Evolutionary conservation across 768 basidiomycete species (phyloP).

Genomic region (Suillus fuscotomentosus): DNA sequence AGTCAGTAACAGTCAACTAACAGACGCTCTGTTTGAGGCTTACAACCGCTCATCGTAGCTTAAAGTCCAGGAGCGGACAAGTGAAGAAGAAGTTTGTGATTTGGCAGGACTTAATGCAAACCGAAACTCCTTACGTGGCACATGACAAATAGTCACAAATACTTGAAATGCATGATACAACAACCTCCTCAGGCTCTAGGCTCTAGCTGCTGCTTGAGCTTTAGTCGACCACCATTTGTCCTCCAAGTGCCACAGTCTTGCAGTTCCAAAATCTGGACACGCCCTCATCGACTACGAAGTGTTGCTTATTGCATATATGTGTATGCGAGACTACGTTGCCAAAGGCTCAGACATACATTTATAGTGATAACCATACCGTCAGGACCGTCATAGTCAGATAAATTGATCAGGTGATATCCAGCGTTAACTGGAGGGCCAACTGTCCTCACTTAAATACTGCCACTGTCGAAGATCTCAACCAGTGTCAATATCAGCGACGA

Average conservation of each 20-base stretch:
- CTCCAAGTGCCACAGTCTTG: not conserved
- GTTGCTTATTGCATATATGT: not conserved
- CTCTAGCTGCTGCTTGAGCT: no score
- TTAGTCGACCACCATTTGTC: not conserved
- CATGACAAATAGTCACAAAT: slow-evolving; percentile 1
- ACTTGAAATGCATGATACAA: not conserved
- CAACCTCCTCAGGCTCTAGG: no score
- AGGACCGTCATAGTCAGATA: not conserved
- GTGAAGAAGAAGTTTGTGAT: slow-evolving; percentile 8
- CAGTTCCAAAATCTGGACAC: not conserved
- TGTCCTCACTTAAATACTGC: not conserved
- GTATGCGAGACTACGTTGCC: no score
- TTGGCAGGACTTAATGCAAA: slow-evolving; percentile 2
- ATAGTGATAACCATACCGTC: not conserved
- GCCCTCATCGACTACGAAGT: not conserved
- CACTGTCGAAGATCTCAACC: no score
- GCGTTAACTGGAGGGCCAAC: not conserved
- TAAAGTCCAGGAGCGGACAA: slow-evolving; percentile 21
- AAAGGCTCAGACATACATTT: not conserved
- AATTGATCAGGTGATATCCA: not conserved
- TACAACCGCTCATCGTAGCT: slow-evolving; percentile 77
- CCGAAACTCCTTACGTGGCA: slow-evolving; percentile 6
- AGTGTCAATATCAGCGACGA: no score
- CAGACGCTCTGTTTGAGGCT: slow-evolving; percentile 27
- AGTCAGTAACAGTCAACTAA: slow-evolving; percentile 6